Evolutionary conservation across 2,329 filamentous ascomycete species (phyloP).

Genomic region (Phaeosphaeriaceae sp.): DNA sequence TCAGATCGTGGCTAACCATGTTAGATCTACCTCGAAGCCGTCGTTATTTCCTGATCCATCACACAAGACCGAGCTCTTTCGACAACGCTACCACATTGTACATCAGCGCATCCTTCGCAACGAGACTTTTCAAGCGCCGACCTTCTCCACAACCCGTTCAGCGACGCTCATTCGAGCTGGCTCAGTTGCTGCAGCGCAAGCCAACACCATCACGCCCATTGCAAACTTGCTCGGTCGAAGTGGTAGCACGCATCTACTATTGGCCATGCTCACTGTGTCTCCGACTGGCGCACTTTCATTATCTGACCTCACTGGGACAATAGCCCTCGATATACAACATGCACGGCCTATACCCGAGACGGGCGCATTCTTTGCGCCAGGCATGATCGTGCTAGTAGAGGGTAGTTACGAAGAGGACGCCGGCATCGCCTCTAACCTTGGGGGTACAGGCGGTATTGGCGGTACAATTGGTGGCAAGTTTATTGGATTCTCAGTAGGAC

Average conservation of each 20-base stretch:
- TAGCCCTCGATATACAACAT: conserved; percentile 81
- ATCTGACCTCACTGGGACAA: conserved; percentile 87
- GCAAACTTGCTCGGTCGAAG: conserved; percentile 78
- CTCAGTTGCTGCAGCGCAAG: conserved; percentile 59
- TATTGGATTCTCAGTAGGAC: conserved; percentile 87
- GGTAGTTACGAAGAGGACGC: conserved; percentile 96
- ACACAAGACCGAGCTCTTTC: conserved; percentile 85
- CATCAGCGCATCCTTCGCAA: conserved; percentile 92
- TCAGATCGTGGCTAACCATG: conserved; percentile 15
- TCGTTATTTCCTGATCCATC: conserved; percentile 72
- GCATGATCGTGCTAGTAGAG: conserved; percentile 95
- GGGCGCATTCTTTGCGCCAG: conserved; percentile 90
- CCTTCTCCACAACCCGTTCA: conserved; percentile 68
- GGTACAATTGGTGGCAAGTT: conserved; percentile 93
- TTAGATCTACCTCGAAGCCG: conserved; percentile 50
- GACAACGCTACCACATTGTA: conserved; percentile 89
- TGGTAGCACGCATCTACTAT: conserved; percentile 82
- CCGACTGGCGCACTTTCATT: conserved; percentile 84
- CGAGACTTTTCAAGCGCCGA: conserved; percentile 87
- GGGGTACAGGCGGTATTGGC: conserved; percentile 81
- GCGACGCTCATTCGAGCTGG: conserved; percentile 65
- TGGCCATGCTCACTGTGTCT: conserved; percentile 81
- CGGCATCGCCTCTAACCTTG: conserved; percentile 63
- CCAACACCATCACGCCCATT: conserved; percentile 89
- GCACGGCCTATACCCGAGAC: conserved; percentile 83